A percentile compares a stretch with the other conserved stretches of the same genome.
These are phyloP conservation scores for Suillus subluteus DNA, from an alignment of 768 basidiomycete species.

Conservation along the genomic window DNA sequence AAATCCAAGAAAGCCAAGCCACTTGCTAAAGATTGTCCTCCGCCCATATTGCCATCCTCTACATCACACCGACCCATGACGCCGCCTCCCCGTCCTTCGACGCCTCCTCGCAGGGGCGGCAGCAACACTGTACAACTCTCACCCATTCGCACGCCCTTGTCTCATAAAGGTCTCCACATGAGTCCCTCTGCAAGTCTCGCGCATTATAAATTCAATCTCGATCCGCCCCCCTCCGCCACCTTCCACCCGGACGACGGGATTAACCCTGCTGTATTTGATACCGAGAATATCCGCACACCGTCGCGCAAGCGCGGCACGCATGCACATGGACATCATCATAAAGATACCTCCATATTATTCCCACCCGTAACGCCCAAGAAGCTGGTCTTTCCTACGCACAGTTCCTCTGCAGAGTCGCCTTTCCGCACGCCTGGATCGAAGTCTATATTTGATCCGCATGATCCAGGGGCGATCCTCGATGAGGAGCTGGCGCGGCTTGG, in stretches of 20 bases:
- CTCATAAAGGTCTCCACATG: slow-evolving; percentile 71
- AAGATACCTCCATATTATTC: slow-evolving; percentile 24
- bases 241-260: slow-evolving; percentile 34
- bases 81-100: slow-evolving; percentile 44
- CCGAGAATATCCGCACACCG: slow-evolving; percentile 47
- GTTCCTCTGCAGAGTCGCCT: slow-evolving; percentile 39
- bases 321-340: slow-evolving; percentile 14
- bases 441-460: slow-evolving; percentile 68
- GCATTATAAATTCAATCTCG: slow-evolving; percentile 70
- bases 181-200: slow-evolving; percentile 66
- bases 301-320: slow-evolving; percentile 44
- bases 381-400: slow-evolving; percentile 37
- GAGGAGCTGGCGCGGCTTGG: slow-evolving; percentile 69
- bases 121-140: slow-evolving; percentile 49
- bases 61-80: slow-evolving; percentile 28
- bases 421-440: slow-evolving; percentile 53
- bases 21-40: slow-evolving; percentile 20
- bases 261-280: slow-evolving; percentile 40
- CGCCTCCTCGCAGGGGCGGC: slow-evolving; percentile 36
- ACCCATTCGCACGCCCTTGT: slow-evolving; percentile 66
- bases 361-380: slow-evolving; percentile 50
- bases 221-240: slow-evolving; percentile 54
- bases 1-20: slow-evolving; percentile 20
- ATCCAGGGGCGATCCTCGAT: slow-evolving; percentile 67
- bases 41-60: slow-evolving; percentile 31